Evolutionary conservation across 2,329 filamentous ascomycete genomes (phyloP), one percentile per base, ranked within the genome.

Genomic region (Hyphodiscus sp.): DNA sequence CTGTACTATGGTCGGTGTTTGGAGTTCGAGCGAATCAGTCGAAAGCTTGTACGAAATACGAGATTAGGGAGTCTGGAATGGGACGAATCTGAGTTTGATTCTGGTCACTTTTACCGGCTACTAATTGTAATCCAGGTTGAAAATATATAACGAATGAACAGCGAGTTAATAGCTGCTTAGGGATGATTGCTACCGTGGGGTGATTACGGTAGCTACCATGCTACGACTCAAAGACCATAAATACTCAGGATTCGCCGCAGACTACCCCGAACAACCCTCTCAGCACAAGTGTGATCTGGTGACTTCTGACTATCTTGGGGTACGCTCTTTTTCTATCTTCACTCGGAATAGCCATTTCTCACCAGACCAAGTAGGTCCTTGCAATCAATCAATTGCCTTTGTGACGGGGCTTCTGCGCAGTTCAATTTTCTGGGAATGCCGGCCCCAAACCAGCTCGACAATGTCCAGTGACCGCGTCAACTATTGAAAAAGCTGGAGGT

Each of bases 1-100:
- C 58, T 62, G 49, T 49, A 45, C 16, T 42, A 38, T 38, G 33
- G 33, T n/a, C 11, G 16, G 33, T n/a, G 33, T 38, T 38, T 38
- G 33, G 33, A 38, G 33, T 38, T 38, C 33, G 33, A 38, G 33
- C 16, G 11, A 7, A 4, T 38, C 11, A 38, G 33, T 38, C 33
- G 33, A n/a, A 38, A 38, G 4, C 4, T 6, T 38, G 11, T 38
- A 38, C 11, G 33, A 15, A n/a, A 38, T 38, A 13, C 33, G 16
- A 10, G 16, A 13, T 13, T 2, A 15, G 33, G 5, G 33, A 38
- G 33, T 38, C 33, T 38, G 33, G 33, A 38, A 38, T 38, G 5
- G 33, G 33, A 38, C 13, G 16, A n/a, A n/a, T 38, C 33, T 4
- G 33, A 38, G 33, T 15, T 38, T 38, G 11, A 8, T 7, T 38